These are phyloP conservation scores for Bretschneidera sinensis DNA, from an alignment of 345 rosid species.

Conservation along the genomic window DNA sequence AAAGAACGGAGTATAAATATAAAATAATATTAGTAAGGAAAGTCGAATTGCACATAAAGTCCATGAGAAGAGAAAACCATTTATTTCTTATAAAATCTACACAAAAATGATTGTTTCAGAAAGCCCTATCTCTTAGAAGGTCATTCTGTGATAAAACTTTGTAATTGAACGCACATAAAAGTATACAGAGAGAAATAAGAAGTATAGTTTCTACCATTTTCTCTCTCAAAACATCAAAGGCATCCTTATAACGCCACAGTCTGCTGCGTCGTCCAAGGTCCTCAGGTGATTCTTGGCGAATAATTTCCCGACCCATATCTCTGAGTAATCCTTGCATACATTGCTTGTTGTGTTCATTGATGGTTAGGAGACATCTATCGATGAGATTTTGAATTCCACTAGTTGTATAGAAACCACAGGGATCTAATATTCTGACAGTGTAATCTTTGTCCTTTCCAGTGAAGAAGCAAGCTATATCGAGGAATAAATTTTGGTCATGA, in stretches of 20 bases:
- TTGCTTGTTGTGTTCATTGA: slow-evolving; percentile 11
- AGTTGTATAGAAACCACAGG: slow-evolving; percentile 20
- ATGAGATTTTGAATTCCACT: slow-evolving; percentile 26
- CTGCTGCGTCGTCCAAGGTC: slow-evolving; percentile 19
- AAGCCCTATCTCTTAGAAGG: no score
- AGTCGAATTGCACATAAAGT: no score
- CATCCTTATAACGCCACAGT: slow-evolving; percentile 23
- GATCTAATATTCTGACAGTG: slow-evolving; percentile 22
- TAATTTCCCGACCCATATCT: slow-evolving; percentile 29
- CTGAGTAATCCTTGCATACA: no score
- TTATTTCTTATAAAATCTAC: slow-evolving; percentile 21
- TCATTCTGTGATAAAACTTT: no score
- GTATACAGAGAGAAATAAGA: no score
- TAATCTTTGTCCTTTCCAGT: slow-evolving; percentile 12
- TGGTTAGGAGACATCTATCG: slow-evolving; percentile 24
- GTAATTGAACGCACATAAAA: no score
- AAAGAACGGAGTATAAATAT: no score
- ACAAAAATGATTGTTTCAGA: no score
- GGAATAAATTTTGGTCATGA: slow-evolving; percentile 28
- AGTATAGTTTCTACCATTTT: slow-evolving; percentile 14
- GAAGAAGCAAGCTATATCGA: slow-evolving; percentile 32
- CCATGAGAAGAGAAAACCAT: slow-evolving; percentile 12
- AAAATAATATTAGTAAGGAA: no score
- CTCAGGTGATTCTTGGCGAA: slow-evolving; percentile 17
- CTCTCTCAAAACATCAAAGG: slow-evolving; percentile 19